Evolutionary conservation across 345 rosid species (phyloP).

Genomic region (Syzygium oleosum): DNA sequence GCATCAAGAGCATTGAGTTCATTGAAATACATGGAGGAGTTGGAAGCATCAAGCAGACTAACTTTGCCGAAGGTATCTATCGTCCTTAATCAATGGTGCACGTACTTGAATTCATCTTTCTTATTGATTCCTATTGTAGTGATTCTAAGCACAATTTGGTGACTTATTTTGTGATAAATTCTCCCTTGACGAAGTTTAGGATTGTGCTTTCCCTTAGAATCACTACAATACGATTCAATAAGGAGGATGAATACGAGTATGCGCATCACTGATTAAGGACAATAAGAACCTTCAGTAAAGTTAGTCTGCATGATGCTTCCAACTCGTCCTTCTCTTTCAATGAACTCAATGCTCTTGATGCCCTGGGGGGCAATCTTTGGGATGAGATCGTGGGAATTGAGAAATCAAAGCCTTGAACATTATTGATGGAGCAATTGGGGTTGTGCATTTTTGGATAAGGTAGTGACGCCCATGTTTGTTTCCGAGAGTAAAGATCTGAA

Average conservation of each 20-base stretch:
- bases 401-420: neutral
- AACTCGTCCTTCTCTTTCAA: slow-evolving; percentile 33
- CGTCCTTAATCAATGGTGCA: neutral
- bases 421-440: neutral
- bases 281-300: neutral
- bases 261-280: neutral
- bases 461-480: neutral
- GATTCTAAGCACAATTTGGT: neutral
- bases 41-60: slow-evolving; percentile 16
- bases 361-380: slow-evolving; percentile 22
- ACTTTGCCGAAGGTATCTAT: neutral
- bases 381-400: neutral
- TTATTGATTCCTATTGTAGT: neutral
- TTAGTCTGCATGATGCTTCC: slow-evolving; percentile 21
- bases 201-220: neutral
- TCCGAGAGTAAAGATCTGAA: neutral
- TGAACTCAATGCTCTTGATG: slow-evolving; percentile 8
- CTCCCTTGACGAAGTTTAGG: neutral
- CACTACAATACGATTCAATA: neutral
- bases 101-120: neutral
- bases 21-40: slow-evolving; percentile 27
- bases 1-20: slow-evolving; percentile 9
- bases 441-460: neutral
- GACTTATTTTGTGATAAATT: neutral
- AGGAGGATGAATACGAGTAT: neutral